Conservation (phyloP, 1,284 basidiomycete genomes). For the Rhodotorula sp. region DNA sequence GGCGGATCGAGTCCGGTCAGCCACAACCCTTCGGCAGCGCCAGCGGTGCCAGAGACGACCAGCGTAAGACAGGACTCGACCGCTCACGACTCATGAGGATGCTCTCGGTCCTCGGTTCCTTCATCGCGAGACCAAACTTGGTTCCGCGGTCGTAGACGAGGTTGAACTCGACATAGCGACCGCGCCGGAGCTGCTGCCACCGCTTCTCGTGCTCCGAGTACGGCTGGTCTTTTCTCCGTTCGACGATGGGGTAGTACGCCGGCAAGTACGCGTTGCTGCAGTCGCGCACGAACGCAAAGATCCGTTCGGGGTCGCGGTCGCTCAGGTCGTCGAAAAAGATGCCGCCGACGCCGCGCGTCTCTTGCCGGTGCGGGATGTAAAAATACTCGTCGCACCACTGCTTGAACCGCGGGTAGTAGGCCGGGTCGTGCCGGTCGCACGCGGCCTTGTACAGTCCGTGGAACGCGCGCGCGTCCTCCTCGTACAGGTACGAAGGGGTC, state of each 20-base stretch:
- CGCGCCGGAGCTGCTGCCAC: slow-evolving; percentile 87
- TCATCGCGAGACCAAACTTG: slow-evolving; percentile 81
- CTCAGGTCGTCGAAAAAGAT: slow-evolving; percentile 92
- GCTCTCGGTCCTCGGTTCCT: slow-evolving; percentile 87
- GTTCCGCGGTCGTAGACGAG: slow-evolving; percentile 68
- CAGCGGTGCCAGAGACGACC: neutral
- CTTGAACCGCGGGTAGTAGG: slow-evolving; percentile 81
- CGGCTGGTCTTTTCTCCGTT: slow-evolving; percentile 58
- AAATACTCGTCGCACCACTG: slow-evolving; percentile 99
- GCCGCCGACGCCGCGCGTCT: slow-evolving; percentile 87
- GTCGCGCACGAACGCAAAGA: slow-evolving; percentile 71
- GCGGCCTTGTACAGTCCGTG: slow-evolving; percentile 75
- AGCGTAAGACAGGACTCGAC: neutral
- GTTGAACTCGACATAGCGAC: slow-evolving; percentile 93
- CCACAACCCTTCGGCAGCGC: neutral
- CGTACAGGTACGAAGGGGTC: slow-evolving; percentile 89
- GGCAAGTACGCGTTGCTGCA: slow-evolving; percentile 79
- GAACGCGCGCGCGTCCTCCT: slow-evolving; percentile 84
- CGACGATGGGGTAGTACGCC: slow-evolving; percentile 80
- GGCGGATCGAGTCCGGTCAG: slow-evolving; percentile 28
- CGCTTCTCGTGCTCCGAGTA: slow-evolving; percentile 66
- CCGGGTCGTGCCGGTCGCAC: slow-evolving; percentile 69
- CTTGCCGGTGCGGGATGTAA: slow-evolving; percentile 85
- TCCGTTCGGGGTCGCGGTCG: slow-evolving; percentile 58
- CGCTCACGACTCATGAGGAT: slow-evolving; percentile 72